Evolutionary conservation across 2,329 filamentous ascomycete genomes (phyloP).

Genomic region (Volutella citrinella): DNA sequence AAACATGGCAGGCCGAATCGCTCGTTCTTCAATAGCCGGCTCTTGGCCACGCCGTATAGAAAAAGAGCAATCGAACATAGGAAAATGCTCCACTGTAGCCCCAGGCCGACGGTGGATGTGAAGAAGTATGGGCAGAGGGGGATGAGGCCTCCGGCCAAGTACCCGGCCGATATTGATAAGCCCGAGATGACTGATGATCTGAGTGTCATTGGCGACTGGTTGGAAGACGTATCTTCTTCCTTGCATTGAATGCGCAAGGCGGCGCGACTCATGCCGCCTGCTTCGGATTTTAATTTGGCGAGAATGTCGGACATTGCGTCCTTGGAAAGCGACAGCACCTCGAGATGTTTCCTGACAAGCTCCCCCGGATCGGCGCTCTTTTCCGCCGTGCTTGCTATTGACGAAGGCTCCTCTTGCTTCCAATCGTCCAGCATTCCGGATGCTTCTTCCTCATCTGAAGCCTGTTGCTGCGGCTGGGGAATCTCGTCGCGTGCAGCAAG

Average conservation of each 20-base stretch:
- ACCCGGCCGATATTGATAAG: constrained; percentile 58
- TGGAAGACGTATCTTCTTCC: constrained; percentile 8
- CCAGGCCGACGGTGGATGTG: constrained; percentile 32
- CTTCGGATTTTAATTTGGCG: constrained; percentile 19
- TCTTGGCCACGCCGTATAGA: constrained; percentile 55
- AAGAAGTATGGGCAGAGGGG: constrained; percentile 63
- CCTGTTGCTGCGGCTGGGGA: background rate
- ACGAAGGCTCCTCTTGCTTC: constrained; percentile 26
- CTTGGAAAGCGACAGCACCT: constrained; percentile 27
- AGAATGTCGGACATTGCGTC: constrained; percentile 23
- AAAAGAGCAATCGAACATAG: constrained; percentile 55
- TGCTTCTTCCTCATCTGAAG: constrained; percentile 17
- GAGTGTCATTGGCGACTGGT: background rate
- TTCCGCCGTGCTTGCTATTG: constrained; percentile 15
- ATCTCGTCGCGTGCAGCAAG: constrained; percentile 51
- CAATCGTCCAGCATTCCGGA: no score
- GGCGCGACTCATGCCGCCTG: constrained; percentile 29
- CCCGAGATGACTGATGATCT: constrained; percentile 49
- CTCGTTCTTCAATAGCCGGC: constrained; percentile 32
- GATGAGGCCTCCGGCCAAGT: constrained; percentile 60
- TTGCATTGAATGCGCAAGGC: constrained; percentile 17
- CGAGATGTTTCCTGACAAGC: constrained; percentile 30
- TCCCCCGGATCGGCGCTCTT: constrained; percentile 13
- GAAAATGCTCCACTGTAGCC: constrained; percentile 51
- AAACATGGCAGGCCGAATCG: constrained; percentile 18